A percentile compares a stretch with the other conserved stretches of the same genome.
These are phyloP conservation scores for Dicorynia guianensis DNA, from an alignment of 306 rosid genomes.

Conservation along the genomic window DNA sequence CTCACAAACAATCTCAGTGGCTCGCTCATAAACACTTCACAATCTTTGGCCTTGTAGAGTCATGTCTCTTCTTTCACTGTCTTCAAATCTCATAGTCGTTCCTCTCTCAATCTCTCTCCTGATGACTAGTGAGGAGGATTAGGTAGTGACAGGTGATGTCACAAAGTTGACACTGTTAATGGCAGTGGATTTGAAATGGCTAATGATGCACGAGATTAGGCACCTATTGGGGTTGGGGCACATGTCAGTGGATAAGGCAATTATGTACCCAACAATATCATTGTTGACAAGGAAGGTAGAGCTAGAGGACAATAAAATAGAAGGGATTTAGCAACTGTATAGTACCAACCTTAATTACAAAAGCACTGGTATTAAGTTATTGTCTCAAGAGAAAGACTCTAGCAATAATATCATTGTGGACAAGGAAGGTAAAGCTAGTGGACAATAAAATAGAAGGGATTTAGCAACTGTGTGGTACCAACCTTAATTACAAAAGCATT, in stretches of 20 bases:
- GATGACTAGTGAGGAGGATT: constrained; percentile 65
- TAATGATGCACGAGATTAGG: constrained; percentile 94
- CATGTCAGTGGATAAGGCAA: constrained; percentile 71
- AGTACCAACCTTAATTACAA: constrained; percentile 69
- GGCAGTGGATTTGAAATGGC: constrained; percentile 81
- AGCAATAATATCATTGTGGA: constrained; percentile 64
- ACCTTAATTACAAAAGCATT: constrained; percentile 56
- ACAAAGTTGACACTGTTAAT: constrained; percentile 42
- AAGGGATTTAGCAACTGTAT: constrained; percentile 72
- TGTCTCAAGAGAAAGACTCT: constrained; percentile 44
- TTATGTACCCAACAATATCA: constrained; percentile 83
- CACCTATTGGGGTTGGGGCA: constrained; percentile 88
- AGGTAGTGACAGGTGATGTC: constrained; percentile 75
- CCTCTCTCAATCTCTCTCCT: too few species aligned
- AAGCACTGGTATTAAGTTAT: constrained; percentile 39
- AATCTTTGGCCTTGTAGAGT: too few species aligned
- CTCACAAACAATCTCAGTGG: too few species aligned
- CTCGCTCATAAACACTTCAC: too few species aligned
- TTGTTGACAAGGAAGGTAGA: constrained; percentile 66
- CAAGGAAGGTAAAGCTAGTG: constrained; percentile 64
- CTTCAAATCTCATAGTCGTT: too few species aligned
- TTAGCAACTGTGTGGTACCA: constrained; percentile 69
- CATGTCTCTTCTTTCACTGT: too few species aligned
- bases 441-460: constrained; percentile 74
- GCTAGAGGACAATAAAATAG: constrained; percentile 61